Conservation (phyloP, 2,329 filamentous ascomycete genomes). For the Epichloe aotearoae region DNA sequence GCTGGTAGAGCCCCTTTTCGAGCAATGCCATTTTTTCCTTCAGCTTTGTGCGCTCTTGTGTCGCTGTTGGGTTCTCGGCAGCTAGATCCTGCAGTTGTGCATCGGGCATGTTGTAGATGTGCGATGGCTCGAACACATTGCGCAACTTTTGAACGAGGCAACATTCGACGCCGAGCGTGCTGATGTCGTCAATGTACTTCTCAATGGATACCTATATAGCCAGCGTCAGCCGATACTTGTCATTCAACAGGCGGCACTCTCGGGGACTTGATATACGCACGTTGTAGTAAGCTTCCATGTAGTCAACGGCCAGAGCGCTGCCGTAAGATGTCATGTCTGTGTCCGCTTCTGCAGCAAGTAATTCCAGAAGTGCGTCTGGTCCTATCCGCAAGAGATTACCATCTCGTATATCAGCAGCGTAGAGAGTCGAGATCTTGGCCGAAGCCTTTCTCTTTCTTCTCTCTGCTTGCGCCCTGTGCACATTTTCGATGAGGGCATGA, state of each 20-base stretch:
- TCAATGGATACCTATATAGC: constrained; percentile 9
- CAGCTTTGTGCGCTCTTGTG: background rate
- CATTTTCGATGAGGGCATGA: constrained; percentile 26
- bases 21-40: background rate
- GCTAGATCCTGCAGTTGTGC: constrained; percentile 10
- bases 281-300: constrained; percentile 27
- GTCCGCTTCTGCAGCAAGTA: background rate
- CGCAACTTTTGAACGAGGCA: constrained; percentile 8
- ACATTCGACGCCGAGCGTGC: constrained; percentile 13
- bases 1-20: background rate
- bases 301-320: constrained; percentile 17
- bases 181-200: constrained; percentile 11
- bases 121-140: constrained; percentile 9
- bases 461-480: constrained; percentile 17
- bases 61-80: constrained; percentile 9
- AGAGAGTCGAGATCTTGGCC: constrained; percentile 4
- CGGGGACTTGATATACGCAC: constrained; percentile 9
- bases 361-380: background rate
- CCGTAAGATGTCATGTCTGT: constrained; percentile 1
- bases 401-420: background rate
- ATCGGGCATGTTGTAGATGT: constrained; percentile 9
- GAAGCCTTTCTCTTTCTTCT: constrained; percentile 2
- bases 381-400: background rate
- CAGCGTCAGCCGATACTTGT: background rate
- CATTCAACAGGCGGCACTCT: background rate